phyloP scores from a whole-genome alignment of 2,329 filamentous ascomycete species.

The Magnaporthiopsis rhizophila region DNA sequence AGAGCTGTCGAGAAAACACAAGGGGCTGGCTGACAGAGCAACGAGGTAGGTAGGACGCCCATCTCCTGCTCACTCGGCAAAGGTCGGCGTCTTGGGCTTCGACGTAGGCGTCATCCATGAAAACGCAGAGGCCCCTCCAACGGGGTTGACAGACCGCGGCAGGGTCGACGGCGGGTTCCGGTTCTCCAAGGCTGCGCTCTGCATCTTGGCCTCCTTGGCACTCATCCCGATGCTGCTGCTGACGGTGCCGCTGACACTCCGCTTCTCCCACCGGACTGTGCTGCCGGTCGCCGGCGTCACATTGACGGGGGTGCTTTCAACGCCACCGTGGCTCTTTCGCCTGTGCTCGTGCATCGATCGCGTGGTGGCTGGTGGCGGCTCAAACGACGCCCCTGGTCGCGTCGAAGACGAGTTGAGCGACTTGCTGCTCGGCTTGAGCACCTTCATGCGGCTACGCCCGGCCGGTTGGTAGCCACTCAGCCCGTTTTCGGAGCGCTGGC shows the following conservation, averaged over 20 bases:
- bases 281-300: conserved; percentile 10
- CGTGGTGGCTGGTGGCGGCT: conserved; percentile 33
- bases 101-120: conserved; percentile 67
- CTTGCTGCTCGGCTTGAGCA: conserved; percentile 70
- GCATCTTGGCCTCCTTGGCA: conserved; percentile 27
- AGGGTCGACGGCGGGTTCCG: conserved; percentile 29
- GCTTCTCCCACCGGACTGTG: conserved; percentile 45
- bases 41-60: too few relatives aligned
- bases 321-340: conserved; percentile 34
- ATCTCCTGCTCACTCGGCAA: conserved; percentile 22
- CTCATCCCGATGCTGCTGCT: conserved; percentile 23
- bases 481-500: conserved; percentile 38
- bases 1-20: background rate
- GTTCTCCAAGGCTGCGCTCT: conserved; percentile 19
- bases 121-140: conserved; percentile 89
- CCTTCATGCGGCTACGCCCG: conserved; percentile 71
- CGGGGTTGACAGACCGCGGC: conserved; percentile 66
- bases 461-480: conserved; percentile 64
- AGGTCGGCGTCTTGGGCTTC: conserved; percentile 34
- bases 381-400: conserved; percentile 43
- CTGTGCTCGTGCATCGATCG: conserved; percentile 41
- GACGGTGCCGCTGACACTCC: conserved; percentile 31
- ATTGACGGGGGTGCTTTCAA: background rate
- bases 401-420: conserved; percentile 41
- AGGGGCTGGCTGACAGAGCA: too few relatives aligned